Conservation (phyloP, 345 rosid genomes). For the Camelina hispida region DNA sequence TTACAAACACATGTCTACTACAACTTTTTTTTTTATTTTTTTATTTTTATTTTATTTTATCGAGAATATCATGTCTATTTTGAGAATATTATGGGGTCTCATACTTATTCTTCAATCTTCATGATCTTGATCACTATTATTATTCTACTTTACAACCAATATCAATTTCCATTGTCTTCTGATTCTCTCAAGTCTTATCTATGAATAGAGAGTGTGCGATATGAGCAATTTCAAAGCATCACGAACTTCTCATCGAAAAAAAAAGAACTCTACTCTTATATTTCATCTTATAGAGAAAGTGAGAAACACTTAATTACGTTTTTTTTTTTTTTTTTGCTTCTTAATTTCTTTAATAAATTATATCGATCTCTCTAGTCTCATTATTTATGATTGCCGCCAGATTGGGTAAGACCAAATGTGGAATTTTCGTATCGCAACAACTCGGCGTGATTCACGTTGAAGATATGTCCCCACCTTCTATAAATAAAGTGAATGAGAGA, state of each 20-base stretch:
- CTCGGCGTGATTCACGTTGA: constrained; percentile 37
- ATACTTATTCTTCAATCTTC: constrained; percentile 25
- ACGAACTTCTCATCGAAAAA: background rate
- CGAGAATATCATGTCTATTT: constrained; percentile 13
- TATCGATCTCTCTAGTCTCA: no score
- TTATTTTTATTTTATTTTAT: background rate
- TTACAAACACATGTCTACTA: constrained; percentile 4
- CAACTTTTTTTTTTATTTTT: background rate
- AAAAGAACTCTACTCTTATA: background rate
- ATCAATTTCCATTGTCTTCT: constrained; percentile 6
- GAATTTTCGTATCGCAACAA: background rate
- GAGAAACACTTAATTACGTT: background rate
- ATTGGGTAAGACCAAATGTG: background rate
- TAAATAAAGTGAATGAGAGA: background rate
- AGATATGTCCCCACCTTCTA: constrained; percentile 31
- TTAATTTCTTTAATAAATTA: no score
- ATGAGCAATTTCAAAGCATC: background rate
- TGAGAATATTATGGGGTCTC: constrained; percentile 30
- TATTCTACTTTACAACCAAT: constrained; percentile 21
- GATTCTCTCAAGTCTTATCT: constrained; percentile 7
- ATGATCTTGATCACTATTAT: background rate
- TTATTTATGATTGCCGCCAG: background rate
- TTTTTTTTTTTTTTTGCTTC: no score
- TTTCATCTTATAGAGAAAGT: background rate
- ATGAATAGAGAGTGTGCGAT: background rate